A percentile compares a stretch with the other conserved stretches of the same genome.
These are phyloP conservation scores for Pyrrhoderma lamaoense DNA, from an alignment of 1,284 basidiomycete species.

Conservation along the genomic window DNA sequence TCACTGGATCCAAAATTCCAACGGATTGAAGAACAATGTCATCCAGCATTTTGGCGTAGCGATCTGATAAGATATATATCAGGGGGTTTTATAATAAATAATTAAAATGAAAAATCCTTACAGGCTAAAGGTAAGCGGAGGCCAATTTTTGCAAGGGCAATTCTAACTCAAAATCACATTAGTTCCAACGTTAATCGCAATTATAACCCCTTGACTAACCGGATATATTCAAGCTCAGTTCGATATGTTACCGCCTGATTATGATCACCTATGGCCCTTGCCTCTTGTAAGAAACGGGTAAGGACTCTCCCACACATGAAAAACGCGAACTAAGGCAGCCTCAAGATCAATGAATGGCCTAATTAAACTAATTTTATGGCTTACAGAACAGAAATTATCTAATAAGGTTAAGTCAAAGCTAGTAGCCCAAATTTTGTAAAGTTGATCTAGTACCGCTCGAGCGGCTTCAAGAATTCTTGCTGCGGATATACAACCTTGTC, in stretches of 20 bases:
- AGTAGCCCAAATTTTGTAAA: constrained; percentile 58
- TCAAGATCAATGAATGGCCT: constrained; percentile 13
- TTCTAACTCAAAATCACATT: constrained; percentile 29
- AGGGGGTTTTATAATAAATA: neutral
- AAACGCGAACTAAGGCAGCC: constrained; percentile 50
- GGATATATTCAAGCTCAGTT: constrained; percentile 56
- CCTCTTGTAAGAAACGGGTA: constrained; percentile 53
- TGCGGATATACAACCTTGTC: constrained; percentile 54
- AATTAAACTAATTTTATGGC: constrained; percentile 12
- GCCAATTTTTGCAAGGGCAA: constrained; percentile 53
- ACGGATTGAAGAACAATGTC: constrained; percentile 32
- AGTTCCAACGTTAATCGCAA: neutral
- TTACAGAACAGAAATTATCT: constrained; percentile 53
- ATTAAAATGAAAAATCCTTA: constrained; percentile 24
- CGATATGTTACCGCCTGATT: constrained; percentile 50
- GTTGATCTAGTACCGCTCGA: constrained; percentile 57
- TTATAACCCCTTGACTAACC: constrained; percentile 35
- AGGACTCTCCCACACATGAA: constrained; percentile 59
- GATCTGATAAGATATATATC: constrained; percentile 28
- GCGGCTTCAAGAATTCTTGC: constrained; percentile 59
- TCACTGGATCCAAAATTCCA: constrained; percentile 19
- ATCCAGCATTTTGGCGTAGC: constrained; percentile 58
- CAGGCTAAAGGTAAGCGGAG: constrained; percentile 57
- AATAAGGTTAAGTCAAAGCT: constrained; percentile 62
- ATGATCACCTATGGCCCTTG: constrained; percentile 42